These are phyloP conservation scores for Tuber indicum DNA, from an alignment of 495 filamentous ascomycete genomes.

Conservation along the genomic window DNA sequence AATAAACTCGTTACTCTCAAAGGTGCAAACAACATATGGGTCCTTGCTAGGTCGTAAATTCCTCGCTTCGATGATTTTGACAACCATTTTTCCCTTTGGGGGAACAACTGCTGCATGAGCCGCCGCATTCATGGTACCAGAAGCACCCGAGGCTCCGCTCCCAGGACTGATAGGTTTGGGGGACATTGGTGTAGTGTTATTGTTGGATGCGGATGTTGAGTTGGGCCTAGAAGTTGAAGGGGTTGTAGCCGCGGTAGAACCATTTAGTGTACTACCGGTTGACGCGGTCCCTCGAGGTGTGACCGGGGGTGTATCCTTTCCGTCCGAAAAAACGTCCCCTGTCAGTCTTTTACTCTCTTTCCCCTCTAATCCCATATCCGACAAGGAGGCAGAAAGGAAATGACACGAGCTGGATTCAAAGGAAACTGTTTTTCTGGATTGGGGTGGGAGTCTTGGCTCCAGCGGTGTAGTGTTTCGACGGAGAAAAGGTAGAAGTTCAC, in stretches of 20 bases:
- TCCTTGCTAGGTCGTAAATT: slow-evolving; percentile 73
- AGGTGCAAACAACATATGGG: slow-evolving; percentile 93
- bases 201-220: slow-evolving; percentile 21
- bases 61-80: slow-evolving; percentile 77
- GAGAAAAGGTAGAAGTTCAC: slow-evolving; percentile 32
- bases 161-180: neutral
- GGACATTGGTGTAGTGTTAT: neutral
- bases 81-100: slow-evolving; percentile 79
- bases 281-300: slow-evolving; percentile 41
- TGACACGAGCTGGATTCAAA: slow-evolving; percentile 3
- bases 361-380: slow-evolving; percentile 22
- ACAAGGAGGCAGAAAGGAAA: slow-evolving; percentile 20
- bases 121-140: slow-evolving; percentile 15
- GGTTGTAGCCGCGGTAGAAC: slow-evolving; percentile 19
- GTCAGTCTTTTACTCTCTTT: slow-evolving; percentile 30
- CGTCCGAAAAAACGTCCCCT: slow-evolving; percentile 33
- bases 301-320: slow-evolving; percentile 41
- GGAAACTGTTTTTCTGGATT: neutral
- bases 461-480: slow-evolving; percentile 12
- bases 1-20: slow-evolving; percentile 93
- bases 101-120: slow-evolving; percentile 58
- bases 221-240: slow-evolving; percentile 20
- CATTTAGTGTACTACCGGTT: slow-evolving; percentile 35
- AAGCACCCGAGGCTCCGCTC: neutral
- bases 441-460: neutral